These are phyloP conservation scores for Agroathelia rolfsii DNA, from an alignment of 1,284 basidiomycete species.

Conservation along the genomic window DNA sequence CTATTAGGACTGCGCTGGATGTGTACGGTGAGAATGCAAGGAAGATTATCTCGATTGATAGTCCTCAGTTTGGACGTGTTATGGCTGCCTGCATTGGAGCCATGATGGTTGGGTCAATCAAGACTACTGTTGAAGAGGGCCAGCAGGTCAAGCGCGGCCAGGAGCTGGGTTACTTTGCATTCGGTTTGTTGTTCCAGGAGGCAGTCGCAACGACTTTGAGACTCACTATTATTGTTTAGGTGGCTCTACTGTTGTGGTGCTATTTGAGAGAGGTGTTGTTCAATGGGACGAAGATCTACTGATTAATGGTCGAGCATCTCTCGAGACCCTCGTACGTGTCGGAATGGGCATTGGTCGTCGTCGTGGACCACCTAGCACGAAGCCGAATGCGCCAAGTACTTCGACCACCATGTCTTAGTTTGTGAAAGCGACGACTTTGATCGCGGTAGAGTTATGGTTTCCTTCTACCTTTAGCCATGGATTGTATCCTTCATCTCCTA, in stretches of 20 bases:
- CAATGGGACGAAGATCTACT: constrained; percentile 90
- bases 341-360: constrained; percentile 74
- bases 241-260: constrained; percentile 80
- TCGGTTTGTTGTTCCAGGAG: constrained; percentile 43
- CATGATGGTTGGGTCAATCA: constrained; percentile 91
- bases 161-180: constrained; percentile 91
- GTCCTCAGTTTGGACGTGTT: constrained; percentile 77
- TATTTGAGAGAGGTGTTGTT: constrained; percentile 77
- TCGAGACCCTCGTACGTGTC: constrained; percentile 84
- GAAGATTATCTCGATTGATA: constrained; percentile 85
- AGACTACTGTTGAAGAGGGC: constrained; percentile 79
- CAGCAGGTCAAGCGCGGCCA: constrained; percentile 73
- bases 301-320: constrained; percentile 68
- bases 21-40: constrained; percentile 93
- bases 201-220: constrained; percentile 7
- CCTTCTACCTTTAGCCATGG: too few relatives aligned
- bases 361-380: constrained; percentile 2
- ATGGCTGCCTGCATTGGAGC: constrained; percentile 87
- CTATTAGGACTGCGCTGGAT: constrained; percentile 73
- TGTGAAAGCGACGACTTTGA: too few relatives aligned
- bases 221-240: constrained; percentile 37
- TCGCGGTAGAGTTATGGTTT: too few relatives aligned
- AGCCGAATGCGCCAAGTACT: too few relatives aligned
- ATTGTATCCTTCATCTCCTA: too few relatives aligned
- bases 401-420: too few relatives aligned